These are phyloP conservation scores for Graphilbum fragrans DNA, from an alignment of 2,329 filamentous ascomycete genomes.

Conservation along the genomic window DNA sequence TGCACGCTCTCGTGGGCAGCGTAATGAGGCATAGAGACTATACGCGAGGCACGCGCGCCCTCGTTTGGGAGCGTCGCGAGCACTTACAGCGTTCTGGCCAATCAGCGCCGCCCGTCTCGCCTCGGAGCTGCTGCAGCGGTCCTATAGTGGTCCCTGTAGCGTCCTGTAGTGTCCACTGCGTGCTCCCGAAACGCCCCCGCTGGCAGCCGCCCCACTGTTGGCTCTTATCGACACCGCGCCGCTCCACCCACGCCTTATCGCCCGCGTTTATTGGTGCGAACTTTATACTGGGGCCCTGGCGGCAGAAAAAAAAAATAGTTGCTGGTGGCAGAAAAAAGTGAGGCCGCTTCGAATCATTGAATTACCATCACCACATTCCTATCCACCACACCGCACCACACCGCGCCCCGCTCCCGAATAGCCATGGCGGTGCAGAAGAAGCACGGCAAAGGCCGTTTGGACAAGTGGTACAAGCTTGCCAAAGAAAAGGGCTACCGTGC, in stretches of 20 bases:
- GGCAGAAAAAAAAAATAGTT: neutral
- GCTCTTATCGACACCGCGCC: constrained; percentile 1
- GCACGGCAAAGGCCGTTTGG: constrained; percentile 93
- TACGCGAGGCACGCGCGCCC: constrained; percentile 10
- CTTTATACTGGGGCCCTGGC: too few species aligned
- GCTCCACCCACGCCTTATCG: constrained; percentile 5
- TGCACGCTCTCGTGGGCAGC: too few species aligned
- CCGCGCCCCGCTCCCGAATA: too few species aligned
- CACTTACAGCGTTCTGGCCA: constrained; percentile 7
- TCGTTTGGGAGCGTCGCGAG: constrained; percentile 5
- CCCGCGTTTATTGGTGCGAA: constrained; percentile 3
- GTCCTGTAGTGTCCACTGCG: neutral
- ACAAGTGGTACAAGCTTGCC: constrained; percentile 97
- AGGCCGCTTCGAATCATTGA: too few species aligned
- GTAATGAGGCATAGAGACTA: neutral
- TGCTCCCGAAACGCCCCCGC: constrained; percentile 1
- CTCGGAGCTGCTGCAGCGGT: neutral
- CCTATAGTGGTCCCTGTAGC: too few species aligned
- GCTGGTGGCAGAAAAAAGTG: neutral
- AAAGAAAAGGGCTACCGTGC: constrained; percentile 98
- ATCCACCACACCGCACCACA: neutral
- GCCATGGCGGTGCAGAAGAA: constrained; percentile 96
- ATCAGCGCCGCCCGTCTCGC: constrained; percentile 2
- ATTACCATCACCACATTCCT: neutral
- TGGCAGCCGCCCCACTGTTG: neutral